Conservation (phyloP, 2,329 filamentous ascomycete species). For the Colletotrichum limetticola region DNA sequence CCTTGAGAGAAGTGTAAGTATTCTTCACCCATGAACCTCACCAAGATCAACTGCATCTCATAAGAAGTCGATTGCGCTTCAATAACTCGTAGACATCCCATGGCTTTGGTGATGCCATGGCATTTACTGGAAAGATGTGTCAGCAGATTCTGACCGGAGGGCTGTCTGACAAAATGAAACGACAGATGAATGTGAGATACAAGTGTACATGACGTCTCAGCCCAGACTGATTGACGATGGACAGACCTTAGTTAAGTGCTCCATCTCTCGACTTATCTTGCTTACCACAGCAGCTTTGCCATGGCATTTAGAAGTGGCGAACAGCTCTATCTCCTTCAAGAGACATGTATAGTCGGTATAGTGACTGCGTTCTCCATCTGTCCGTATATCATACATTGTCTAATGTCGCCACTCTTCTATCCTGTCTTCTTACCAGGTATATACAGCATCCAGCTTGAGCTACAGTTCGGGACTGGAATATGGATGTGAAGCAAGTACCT, state of each 20-base stretch:
- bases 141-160: neutral
- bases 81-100: neutral
- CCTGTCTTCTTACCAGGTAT: too few relatives aligned
- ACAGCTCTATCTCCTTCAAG: neutral
- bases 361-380: neutral
- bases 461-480: neutral
- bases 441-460: neutral
- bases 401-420: neutral
- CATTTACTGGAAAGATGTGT: neutral
- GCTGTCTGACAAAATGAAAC: neutral
- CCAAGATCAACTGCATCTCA: too few relatives aligned
- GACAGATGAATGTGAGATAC: neutral
- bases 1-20: neutral
- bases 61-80: neutral
- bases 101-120: neutral
- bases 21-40: neutral
- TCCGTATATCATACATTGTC: neutral
- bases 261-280: neutral
- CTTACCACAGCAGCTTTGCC: neutral
- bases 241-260: neutral
- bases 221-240: conserved; percentile 4
- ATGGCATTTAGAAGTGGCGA: neutral
- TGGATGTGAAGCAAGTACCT: conserved; percentile 16
- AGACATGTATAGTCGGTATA: neutral
- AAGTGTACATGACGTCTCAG: neutral